These are phyloP conservation scores for Neocatenulostroma microsporum DNA, from an alignment of 2,329 filamentous ascomycete species.

Conservation along the genomic window DNA sequence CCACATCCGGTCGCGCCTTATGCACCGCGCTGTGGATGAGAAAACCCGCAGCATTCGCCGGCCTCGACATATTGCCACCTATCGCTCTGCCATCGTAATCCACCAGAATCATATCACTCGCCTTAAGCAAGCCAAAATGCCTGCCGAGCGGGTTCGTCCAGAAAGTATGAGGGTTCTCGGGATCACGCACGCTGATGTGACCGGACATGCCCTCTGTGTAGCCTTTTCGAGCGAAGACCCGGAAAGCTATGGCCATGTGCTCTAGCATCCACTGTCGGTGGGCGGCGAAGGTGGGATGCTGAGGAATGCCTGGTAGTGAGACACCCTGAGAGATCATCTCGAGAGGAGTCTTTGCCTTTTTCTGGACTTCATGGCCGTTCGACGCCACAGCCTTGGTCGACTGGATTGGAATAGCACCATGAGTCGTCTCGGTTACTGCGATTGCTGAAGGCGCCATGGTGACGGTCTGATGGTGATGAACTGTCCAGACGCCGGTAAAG, in stretches of 20 bases:
- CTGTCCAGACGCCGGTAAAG: too few species aligned
- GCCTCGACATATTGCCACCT: conserved; percentile 52
- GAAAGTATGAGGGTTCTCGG: conserved; percentile 52
- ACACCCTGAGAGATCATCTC: conserved; percentile 40
- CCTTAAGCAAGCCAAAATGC: conserved; percentile 58
- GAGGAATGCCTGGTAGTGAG: conserved; percentile 47
- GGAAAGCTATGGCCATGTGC: conserved; percentile 60
- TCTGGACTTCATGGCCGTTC: conserved; percentile 11
- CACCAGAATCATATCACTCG: conserved; percentile 60
- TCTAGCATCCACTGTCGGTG: conserved; percentile 57
- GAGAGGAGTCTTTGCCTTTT: conserved; percentile 27
- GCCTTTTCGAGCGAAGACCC: conserved; percentile 57
- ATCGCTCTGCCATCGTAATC: conserved; percentile 56
- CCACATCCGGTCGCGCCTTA: conserved; percentile 60
- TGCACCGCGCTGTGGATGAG: conserved; percentile 63
- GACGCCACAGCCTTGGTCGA: too few species aligned
- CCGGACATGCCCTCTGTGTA: conserved; percentile 63
- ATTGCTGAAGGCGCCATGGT: too few species aligned
- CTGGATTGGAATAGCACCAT: too few species aligned
- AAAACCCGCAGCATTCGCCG: conserved; percentile 61
- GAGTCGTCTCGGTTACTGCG: too few species aligned
- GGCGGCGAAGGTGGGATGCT: conserved; percentile 46
- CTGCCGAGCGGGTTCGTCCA: conserved; percentile 63
- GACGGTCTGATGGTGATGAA: too few species aligned
- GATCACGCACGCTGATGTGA: conserved; percentile 61